A percentile compares a stretch with the other conserved stretches of the same genome.
Evolutionary conservation across 176 grass and related monocot genomes (phyloP).

Genomic region (Carex scoparia): DNA sequence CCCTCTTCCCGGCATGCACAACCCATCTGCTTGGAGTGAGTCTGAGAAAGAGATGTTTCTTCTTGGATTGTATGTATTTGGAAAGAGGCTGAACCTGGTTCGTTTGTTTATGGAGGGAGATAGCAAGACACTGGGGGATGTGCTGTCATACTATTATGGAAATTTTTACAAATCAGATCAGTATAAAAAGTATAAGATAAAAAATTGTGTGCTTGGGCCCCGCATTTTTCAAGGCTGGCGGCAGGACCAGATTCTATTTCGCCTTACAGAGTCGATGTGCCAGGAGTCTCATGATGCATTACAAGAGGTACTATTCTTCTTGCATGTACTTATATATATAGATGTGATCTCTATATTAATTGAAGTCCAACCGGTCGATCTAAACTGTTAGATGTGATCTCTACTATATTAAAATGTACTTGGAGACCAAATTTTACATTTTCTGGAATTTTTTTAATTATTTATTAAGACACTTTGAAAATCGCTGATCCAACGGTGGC

Average conservation of each 20-base stretch:
- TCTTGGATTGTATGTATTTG: constrained; percentile 88
- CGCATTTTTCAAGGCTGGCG: constrained; percentile 89
- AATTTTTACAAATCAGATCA: constrained; percentile 70
- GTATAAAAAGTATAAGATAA: constrained; percentile 75
- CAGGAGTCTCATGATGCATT: constrained; percentile 51
- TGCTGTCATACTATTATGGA: constrained; percentile 85
- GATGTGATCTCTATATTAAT: too few relatives aligned
- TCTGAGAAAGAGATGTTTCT: constrained; percentile 64
- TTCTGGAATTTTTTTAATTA: too few relatives aligned
- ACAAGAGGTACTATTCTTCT: constrained; percentile 34
- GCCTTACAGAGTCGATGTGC: constrained; percentile 42
- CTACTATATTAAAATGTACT: too few relatives aligned
- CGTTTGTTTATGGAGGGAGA: constrained; percentile 42
- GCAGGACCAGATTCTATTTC: constrained; percentile 72
- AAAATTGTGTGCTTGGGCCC: constrained; percentile 68
- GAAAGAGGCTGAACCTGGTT: constrained; percentile 83
- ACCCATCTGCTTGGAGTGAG: constrained; percentile 43
- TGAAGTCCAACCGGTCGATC: too few relatives aligned
- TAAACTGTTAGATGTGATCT: too few relatives aligned
- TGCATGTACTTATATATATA: constrained; percentile 30
- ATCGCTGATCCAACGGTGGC: too few relatives aligned
- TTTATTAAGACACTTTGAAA: too few relatives aligned
- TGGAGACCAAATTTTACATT: too few relatives aligned
- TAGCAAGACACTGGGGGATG: constrained; percentile 67
- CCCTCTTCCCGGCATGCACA: constrained; percentile 45